phyloP scores from a whole-genome alignment of 257 asterid genomes.

The Ophiorrhiza pumila region DNA sequence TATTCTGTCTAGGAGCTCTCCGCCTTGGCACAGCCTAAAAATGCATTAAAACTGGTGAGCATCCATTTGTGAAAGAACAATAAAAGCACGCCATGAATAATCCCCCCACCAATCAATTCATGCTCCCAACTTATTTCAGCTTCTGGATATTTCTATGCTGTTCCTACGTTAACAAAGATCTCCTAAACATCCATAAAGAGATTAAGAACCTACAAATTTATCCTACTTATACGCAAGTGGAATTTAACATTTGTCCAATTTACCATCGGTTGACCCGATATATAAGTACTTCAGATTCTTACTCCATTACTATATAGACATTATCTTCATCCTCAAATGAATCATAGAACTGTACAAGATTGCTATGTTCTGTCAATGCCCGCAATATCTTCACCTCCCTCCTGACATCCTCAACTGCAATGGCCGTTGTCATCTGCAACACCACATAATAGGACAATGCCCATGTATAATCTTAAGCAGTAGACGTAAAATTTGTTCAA shows the following conservation, averaged over 20 bases:
- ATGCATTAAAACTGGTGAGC: constrained; percentile 1
- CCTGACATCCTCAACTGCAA: constrained; percentile 65
- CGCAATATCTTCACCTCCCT: constrained; percentile 66
- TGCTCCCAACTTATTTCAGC: not conserved
- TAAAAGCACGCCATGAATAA: not conserved
- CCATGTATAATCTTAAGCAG: not conserved
- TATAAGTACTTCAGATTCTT: constrained; percentile 26
- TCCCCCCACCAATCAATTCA: not conserved
- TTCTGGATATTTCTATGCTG: not conserved
- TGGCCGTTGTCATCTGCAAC: constrained; percentile 58
- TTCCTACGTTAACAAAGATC: not conserved
- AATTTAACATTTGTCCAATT: not conserved
- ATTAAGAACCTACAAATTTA: not conserved
- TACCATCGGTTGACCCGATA: not conserved
- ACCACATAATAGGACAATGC: constrained; percentile 13
- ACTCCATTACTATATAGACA: constrained; percentile 73
- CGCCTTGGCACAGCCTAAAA: constrained; percentile 74
- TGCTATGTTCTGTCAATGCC: constrained; percentile 51
- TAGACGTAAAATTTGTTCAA: not conserved
- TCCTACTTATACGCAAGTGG: not conserved
- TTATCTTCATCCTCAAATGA: constrained; percentile 65
- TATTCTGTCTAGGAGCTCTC: constrained; percentile 68
- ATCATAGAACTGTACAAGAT: constrained; percentile 51
- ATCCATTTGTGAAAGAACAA: not conserved
- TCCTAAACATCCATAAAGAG: not conserved